Base-by-base conservation (phyloP, 2,329 filamentous ascomycete species). In the Pyrenochaeta sp. region DNA sequence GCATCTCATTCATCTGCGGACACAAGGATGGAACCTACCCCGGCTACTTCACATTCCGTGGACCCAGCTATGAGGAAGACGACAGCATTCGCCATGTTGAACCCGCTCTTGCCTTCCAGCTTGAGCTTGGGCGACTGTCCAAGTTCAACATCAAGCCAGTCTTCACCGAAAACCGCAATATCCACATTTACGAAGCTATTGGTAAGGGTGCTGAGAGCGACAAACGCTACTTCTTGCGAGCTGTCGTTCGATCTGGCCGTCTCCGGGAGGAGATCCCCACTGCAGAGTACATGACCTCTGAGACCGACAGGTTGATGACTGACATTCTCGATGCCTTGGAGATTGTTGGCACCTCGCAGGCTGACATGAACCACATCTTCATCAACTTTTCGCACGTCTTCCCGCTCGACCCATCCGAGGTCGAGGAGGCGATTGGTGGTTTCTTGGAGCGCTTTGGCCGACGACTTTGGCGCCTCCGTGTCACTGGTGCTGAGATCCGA, bases 311-410 rank as follows among this genome's bases (percentile, higher is more conserved):
- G 60, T 84, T 98, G 67, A 93, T 99, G 85, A 98, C 92, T 75
- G 95, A 99, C 74, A 98, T 99, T 71, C 87, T 98, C 46, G 95
- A 99, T 74, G 95, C 95, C 39, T 83, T 99, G 53, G 95, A 99
- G 83, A 97, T 99, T 68, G 96, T 97, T 73, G 95, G 95, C 73
- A 97, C 97, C 84, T 98, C 97, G 82, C 96, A 96, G 82, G 97
- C 95, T 45, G 95, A 99, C 83, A 85, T 99, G 74, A 99, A 99
- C 84, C 95, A 99, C 81, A 95, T 99, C 84, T 99, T 99, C 83
- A 95, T 99, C 84, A 98, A 99, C 85, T 99, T 99, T 82, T 95
- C 92, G 0, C 92, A 93, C 9, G 91, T 97, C 54, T 98, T 99
- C 87, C 91, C 92, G 75, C 87, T 99, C 43, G 84, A 92, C 71